Evolutionary conservation across 768 basidiomycete species (phyloP).

Genomic region (Suillus plorans): DNA sequence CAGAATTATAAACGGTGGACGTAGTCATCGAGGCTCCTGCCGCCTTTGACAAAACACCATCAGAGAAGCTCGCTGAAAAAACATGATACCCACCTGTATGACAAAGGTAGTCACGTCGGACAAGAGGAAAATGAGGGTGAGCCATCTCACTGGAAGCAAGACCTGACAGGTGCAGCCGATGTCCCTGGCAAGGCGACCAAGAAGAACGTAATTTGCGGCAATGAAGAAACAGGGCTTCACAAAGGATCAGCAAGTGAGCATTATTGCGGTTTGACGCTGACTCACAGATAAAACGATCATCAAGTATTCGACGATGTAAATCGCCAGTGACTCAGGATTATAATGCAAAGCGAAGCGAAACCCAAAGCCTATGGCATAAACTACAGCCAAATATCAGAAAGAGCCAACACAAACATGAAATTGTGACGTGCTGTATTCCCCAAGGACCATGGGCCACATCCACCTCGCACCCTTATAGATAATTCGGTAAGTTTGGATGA

Average conservation of each 20-base stretch:
- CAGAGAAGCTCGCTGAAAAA: background rate
- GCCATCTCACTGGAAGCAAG: constrained; percentile 44
- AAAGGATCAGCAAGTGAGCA: background rate
- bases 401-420: background rate
- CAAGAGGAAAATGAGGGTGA: constrained; percentile 59
- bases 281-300: constrained; percentile 57
- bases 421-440: constrained; percentile 48
- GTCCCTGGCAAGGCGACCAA: constrained; percentile 57
- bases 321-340: constrained; percentile 49
- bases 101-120: constrained; percentile 68
- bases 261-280: background rate
- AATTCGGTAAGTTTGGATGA: constrained; percentile 44
- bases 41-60: constrained; percentile 33
- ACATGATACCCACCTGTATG: constrained; percentile 45
- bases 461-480: constrained; percentile 49
- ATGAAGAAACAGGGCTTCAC: constrained; percentile 72
- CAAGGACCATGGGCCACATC: constrained; percentile 64
- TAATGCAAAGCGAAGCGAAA: constrained; percentile 55
- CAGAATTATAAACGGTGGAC: constrained; percentile 32
- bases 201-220: constrained; percentile 64
- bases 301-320: constrained; percentile 58
- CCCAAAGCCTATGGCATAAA: constrained; percentile 55
- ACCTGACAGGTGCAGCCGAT: constrained; percentile 49
- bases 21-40: constrained; percentile 48
- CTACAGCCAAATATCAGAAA: constrained; percentile 27